A percentile compares a stretch with the other conserved stretches of the same genome.
Evolutionary conservation across 2,329 filamentous ascomycete species (phyloP).

Genomic region (Aaosphaeria arxii): DNA sequence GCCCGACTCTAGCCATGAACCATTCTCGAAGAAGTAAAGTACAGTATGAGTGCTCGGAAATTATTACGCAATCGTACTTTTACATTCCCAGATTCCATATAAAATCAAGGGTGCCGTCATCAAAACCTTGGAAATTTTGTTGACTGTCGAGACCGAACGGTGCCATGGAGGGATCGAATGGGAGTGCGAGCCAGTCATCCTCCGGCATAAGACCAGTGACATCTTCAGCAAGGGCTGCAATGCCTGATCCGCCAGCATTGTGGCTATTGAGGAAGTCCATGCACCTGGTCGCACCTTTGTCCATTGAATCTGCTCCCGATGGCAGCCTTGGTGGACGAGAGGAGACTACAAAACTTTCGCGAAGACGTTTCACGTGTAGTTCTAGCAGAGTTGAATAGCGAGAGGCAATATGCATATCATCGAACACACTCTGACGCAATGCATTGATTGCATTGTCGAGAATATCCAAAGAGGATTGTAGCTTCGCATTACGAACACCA

Average conservation of each 20-base stretch:
- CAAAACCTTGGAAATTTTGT: constrained; percentile 36
- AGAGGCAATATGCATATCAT: constrained; percentile 53
- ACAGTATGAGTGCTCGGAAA: too few species aligned
- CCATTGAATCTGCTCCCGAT: constrained; percentile 25
- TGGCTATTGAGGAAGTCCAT: constrained; percentile 37
- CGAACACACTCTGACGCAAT: constrained; percentile 47
- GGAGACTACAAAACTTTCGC: constrained; percentile 36
- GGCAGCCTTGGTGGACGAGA: constrained; percentile 34
- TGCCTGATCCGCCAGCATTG: constrained; percentile 32
- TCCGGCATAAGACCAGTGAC: constrained; percentile 34
- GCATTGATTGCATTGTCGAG: constrained; percentile 49
- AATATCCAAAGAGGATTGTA: constrained; percentile 48
- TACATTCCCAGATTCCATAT: constrained; percentile 35
- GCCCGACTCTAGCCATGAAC: too few species aligned
- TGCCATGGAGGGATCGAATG: constrained; percentile 39
- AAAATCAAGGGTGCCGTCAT: constrained; percentile 37
- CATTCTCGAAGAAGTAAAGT: too few species aligned
- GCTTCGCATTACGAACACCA: constrained; percentile 48
- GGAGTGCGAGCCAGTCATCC: constrained; percentile 38
- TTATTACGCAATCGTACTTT: not conserved
- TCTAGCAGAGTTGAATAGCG: constrained; percentile 52
- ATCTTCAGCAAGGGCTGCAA: constrained; percentile 32
- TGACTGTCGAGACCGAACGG: constrained; percentile 34
- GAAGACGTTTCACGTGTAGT: constrained; percentile 33
- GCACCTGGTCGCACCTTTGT: constrained; percentile 28